Conservation (phyloP, 306 rosid genomes). For the Glycine latifolia region DNA sequence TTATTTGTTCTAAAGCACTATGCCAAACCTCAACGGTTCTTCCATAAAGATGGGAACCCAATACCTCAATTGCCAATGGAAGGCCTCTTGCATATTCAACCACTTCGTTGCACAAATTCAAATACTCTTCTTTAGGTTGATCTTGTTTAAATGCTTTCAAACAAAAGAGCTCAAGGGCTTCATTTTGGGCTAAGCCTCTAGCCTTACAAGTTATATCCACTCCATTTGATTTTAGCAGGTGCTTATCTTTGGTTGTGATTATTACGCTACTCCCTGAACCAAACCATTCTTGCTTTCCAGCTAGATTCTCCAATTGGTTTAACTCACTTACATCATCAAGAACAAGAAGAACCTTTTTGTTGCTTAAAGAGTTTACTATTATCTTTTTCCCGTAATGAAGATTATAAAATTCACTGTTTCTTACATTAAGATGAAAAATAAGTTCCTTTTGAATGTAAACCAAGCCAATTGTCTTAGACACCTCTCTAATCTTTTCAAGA, state of each 20-base stretch:
- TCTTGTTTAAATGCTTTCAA: slow-evolving; percentile 47
- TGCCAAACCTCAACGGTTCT: slow-evolving; percentile 49
- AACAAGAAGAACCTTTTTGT: slow-evolving; percentile 47
- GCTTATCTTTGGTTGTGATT: slow-evolving; percentile 49
- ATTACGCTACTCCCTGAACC: slow-evolving; percentile 54
- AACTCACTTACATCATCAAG: slow-evolving; percentile 54
- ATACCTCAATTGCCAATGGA: slow-evolving; percentile 51
- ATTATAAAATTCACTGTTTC: slow-evolving; percentile 2
- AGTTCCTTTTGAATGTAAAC: slow-evolving; percentile 42
- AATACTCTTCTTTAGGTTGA: slow-evolving; percentile 42
- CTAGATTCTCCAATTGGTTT: slow-evolving; percentile 47
- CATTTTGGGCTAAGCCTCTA: not conserved
- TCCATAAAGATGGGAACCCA: slow-evolving; percentile 45
- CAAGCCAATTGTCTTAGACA: slow-evolving; percentile 28
- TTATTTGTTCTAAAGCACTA: slow-evolving; percentile 41
- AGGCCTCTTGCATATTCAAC: slow-evolving; percentile 47
- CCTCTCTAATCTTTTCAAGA: slow-evolving; percentile 45
- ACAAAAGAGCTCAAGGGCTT: slow-evolving; percentile 47
- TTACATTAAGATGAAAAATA: slow-evolving; percentile 33
- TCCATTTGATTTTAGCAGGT: slow-evolving; percentile 39
- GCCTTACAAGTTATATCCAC: slow-evolving; percentile 16
- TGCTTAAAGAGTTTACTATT: slow-evolving; percentile 24
- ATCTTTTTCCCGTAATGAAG: slow-evolving; percentile 38
- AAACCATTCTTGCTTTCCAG: slow-evolving; percentile 47
- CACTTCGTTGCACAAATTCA: slow-evolving; percentile 36